A percentile compares a stretch with the other conserved stretches of the same genome.
phyloP scores from a whole-genome alignment of 2,329 filamentous ascomycete species.

The Apiospora rasikravindrae region DNA sequence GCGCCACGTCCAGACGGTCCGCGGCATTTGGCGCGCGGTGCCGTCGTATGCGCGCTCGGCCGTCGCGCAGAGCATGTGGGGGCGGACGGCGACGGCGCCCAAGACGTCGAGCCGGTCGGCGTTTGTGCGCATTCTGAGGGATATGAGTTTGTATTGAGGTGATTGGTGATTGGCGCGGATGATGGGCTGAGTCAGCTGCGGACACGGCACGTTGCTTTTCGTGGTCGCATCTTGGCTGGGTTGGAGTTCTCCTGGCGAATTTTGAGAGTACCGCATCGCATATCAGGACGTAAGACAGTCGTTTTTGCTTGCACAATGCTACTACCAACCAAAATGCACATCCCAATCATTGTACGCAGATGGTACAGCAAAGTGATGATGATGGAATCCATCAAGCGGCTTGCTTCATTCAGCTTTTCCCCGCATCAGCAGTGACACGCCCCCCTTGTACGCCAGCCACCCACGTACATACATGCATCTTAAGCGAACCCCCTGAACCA shows the following conservation, averaged over 20 bases:
- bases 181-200: not conserved
- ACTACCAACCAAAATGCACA: too few relatives aligned
- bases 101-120: slow-evolving; percentile 10
- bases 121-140: not conserved
- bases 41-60: slow-evolving; percentile 16
- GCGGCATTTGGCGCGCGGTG: slow-evolving; percentile 21
- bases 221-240: too few relatives aligned
- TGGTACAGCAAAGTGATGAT: not conserved
- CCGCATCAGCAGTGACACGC: not conserved
- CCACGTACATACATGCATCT: not conserved
- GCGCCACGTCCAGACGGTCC: slow-evolving; percentile 24
- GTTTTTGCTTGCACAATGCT: not conserved
- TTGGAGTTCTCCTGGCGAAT: not conserved
- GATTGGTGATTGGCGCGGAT: not conserved
- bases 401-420: not conserved
- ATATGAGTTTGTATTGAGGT: not conserved
- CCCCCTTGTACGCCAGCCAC: not conserved
- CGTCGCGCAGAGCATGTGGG: not conserved
- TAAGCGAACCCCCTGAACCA: not conserved
- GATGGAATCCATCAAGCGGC: not conserved
- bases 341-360: not conserved
- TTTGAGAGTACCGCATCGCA: not conserved
- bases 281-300: not conserved
- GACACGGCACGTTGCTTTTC: not conserved
- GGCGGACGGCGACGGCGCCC: slow-evolving; percentile 1